Base-by-base conservation (phyloP, 352 stramenopile genomes). In the Globisporangium paroecandrum region DNA sequence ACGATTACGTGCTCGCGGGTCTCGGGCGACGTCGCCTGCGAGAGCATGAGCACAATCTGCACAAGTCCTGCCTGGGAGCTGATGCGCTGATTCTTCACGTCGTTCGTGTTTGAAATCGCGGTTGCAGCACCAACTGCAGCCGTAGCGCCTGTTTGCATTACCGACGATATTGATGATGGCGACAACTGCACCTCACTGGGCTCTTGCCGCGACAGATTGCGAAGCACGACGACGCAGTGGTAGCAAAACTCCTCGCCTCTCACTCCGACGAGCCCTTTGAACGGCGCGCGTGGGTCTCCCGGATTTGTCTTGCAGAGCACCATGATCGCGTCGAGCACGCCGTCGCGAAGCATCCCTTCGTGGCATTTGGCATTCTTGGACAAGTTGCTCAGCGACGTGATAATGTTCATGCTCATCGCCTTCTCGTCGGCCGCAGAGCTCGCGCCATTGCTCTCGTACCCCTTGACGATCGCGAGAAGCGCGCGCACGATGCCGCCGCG, bases 341-440 rank as follows among this genome's bases (percentile, higher is more conserved):
- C 85, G 58, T 95, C 87, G 24, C 76, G 78, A 15, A 95, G 70
- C 84, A 95, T 94, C 4, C 77, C 62, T 13, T 93, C 87, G 43
- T 93, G 87, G 63, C 84, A 90, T 22, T 62, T 70, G 4, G 72
- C 47, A 55, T 91, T 81, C 54, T 71, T 78, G 13, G 84, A 93
- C 60, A 95, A 47, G 62, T 80, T 83, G 66, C 82, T 90, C 9
- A 94, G 74, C 29, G 82, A 83, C 13, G 77, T 85, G 24, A 89
- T 76, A 58, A 94, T 88, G 34, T 83, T 80, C 75, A 92, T 87
- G 46, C 72, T 74, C 41, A 76, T 74, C 18, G 53, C 58, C 27
- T 76, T 76, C 58, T 84, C 76, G 3, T 84, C 76, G 2, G 73
- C 56, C 41, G 58, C 46, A 15, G 74, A 66, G 9, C 62, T 76